phyloP scores from a whole-genome alignment of 768 basidiomycete species.

The Omphalotus guepiniiformis region DNA sequence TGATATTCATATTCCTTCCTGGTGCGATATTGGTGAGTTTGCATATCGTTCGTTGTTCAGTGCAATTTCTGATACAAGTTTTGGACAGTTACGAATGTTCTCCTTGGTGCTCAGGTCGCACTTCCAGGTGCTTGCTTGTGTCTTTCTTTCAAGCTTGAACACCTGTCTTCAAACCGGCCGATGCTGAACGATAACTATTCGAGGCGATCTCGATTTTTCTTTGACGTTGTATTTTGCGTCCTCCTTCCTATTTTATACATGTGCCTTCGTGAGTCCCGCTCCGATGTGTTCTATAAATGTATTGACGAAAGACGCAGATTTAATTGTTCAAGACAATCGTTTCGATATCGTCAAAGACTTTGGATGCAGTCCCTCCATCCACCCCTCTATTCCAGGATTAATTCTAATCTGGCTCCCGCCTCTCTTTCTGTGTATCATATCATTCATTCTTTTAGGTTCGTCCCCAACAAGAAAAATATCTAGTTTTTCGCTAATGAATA shows the following conservation, averaged over 20 bases:
- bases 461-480: constrained; percentile 25
- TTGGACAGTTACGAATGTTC: constrained; percentile 48
- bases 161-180: constrained; percentile 28
- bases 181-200: constrained; percentile 10
- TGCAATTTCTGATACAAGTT: too few relatives aligned
- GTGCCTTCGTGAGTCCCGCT: constrained; percentile 45
- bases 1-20: constrained; percentile 43
- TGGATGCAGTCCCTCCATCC: constrained; percentile 43
- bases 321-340: constrained; percentile 46
- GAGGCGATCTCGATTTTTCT: constrained; percentile 25
- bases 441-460: constrained; percentile 37
- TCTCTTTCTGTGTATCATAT: constrained; percentile 24
- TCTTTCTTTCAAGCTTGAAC: constrained; percentile 47
- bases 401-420: constrained; percentile 34
- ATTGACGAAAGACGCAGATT: too few relatives aligned
- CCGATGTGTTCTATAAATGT: too few relatives aligned
- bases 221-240: constrained; percentile 33
- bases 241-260: constrained; percentile 38
- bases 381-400: constrained; percentile 22
- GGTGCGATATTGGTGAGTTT: constrained; percentile 79
- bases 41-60: neutral
- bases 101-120: constrained; percentile 48
- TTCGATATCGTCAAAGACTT: constrained; percentile 45
- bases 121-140: constrained; percentile 58
- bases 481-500: neutral